phyloP scores from a whole-genome alignment of 768 basidiomycete genomes.

The Naganishia onofrii region DNA sequence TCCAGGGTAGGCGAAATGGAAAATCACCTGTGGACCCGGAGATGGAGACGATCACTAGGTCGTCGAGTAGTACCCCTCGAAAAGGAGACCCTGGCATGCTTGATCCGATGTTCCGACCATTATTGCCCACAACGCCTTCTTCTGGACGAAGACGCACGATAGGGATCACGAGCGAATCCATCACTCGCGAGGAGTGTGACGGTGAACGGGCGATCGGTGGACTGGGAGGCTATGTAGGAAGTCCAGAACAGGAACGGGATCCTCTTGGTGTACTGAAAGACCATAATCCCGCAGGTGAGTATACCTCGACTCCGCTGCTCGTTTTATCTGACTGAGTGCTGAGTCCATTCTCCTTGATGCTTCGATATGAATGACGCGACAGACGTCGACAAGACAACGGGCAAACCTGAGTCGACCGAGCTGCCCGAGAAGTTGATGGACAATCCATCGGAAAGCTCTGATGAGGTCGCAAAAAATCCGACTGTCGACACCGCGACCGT shows the following conservation, averaged over 20 bases:
- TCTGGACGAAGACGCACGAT: neutral
- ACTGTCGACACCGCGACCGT: neutral
- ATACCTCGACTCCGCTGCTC: no score
- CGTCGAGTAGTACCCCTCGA: neutral
- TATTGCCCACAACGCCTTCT: neutral
- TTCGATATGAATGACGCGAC: neutral
- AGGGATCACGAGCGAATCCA: neutral
- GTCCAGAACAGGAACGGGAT: neutral
- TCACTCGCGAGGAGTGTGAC: neutral
- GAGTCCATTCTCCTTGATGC: no score
- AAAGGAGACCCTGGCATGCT: neutral
- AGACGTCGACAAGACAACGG: neutral
- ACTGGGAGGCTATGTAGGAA: neutral
- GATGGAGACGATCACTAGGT: neutral
- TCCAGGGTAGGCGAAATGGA: neutral
- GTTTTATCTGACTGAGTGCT: no score
- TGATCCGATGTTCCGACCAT: neutral
- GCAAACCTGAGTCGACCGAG: neutral
- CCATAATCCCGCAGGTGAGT: neutral
- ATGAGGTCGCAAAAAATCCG: neutral
- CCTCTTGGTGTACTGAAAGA: neutral
- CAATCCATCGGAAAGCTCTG: neutral
- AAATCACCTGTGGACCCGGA: slow-evolving; percentile 1
- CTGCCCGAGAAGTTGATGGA: neutral
- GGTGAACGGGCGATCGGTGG: neutral